Evolutionary conservation across 1,284 basidiomycete genomes (phyloP), one percentile per base, ranked within the genome.

Genomic region (Ceraceosorus guamensis): DNA sequence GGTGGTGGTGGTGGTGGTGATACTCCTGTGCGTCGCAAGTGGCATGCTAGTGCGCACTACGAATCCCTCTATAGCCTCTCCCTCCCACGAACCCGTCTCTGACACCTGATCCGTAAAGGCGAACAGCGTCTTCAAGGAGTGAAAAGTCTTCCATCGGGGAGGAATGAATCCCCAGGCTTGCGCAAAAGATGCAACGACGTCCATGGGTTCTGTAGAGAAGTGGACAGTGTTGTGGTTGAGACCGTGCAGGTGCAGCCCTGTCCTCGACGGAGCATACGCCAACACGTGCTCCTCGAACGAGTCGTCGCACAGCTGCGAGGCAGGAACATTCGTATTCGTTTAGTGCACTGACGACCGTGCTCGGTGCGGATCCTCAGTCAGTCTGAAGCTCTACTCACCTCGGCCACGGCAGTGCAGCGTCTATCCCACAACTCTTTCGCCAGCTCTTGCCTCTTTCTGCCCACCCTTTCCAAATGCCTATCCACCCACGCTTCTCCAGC

Each of bases 221-320:
- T 79, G 79, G 11, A 83, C 84, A 1, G 84, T 79, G 67, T 84
- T 87, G 54, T 81, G 78, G 73, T 97, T 97, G 52, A 98, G 80
- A 3, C 73, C 73, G 51, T 98, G 95, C 0, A 99, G 81, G 69
- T 97, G 90, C 0, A 98, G 83, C 0, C 95, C 95, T 0, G 91
- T 89, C 64, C 85, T 84, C 33, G 93, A 85, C 0, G 82, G 80
- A 0, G 87, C 79, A 68, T 92, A 95, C 0, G 85, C 81, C 0
- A 99, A 82, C 44, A 98, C 93, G 70, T 99, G 95, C 76, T 99
- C 95, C 69, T 99, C 95, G 71, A 99, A 99, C 0, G 82, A 83
- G 77, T 99, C 95, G 71, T 99, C 93, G 75, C 95, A 97, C 2
- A 98, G 84, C 91, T 92, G 68, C 0, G 14, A 6, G 4, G 30